Percentiles rank a stretch among this genome's conserved stretches.
Evolutionary conservation across 768 basidiomycete genomes (phyloP).

Genomic region (Auriculariales sp.): DNA sequence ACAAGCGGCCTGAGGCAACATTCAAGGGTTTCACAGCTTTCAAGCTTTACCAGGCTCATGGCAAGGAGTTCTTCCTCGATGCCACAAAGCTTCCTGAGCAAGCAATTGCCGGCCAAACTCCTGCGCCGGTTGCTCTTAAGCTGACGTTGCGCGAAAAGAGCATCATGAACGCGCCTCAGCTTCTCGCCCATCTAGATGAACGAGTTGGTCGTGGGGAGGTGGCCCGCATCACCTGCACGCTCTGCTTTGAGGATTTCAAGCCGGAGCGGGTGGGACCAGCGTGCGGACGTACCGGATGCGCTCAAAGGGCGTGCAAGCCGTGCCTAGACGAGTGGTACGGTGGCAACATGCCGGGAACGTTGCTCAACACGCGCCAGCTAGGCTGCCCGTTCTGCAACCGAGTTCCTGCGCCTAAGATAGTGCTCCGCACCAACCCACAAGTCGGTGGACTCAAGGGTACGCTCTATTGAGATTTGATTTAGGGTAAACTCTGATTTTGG

Average conservation of each 20-base stretch:
- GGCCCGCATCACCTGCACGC: conserved; percentile 12
- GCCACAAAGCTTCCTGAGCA: too few relatives aligned
- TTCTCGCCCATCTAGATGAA: conserved; percentile 7
- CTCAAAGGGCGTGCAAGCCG: conserved; percentile 12
- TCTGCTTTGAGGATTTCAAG: conserved; percentile 16
- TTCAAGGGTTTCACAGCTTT: conserved; percentile 15
- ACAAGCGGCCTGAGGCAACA: conserved; percentile 2
- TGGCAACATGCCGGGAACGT: conserved; percentile 13
- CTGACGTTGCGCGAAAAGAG: conserved; percentile 8
- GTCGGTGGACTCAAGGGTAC: conserved; percentile 12
- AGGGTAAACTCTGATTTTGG: neutral
- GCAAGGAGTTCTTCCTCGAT: conserved; percentile 10
- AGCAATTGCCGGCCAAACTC: too few relatives aligned
- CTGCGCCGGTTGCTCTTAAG: conserved; percentile 1
- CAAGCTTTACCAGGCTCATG: conserved; percentile 15
- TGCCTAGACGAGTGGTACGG: conserved; percentile 18
- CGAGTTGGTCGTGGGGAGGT: conserved; percentile 14
- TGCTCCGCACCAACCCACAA: conserved; percentile 12
- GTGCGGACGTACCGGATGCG: conserved; percentile 15
- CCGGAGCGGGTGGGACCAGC: conserved; percentile 12
- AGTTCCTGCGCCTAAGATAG: conserved; percentile 12
- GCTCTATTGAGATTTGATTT: neutral
- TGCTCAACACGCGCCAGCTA: conserved; percentile 16
- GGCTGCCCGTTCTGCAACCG: conserved; percentile 17
- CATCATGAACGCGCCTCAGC: conserved; percentile 5